Base-by-base conservation (phyloP, 257 asterid genomes). In the Solanum appendiculatum region DNA sequence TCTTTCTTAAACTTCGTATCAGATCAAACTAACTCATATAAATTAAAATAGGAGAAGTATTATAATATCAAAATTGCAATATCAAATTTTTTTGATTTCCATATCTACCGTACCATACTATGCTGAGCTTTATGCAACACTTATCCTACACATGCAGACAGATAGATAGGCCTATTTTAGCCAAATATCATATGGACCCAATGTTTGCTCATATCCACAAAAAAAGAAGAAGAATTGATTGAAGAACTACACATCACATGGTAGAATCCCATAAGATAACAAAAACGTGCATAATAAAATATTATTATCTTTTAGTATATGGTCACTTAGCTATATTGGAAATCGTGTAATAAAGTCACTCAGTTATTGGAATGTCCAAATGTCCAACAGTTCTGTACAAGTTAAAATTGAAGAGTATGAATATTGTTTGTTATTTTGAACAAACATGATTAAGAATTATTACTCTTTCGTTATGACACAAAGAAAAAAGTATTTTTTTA, bases 41-140 rank as follows among this genome's bases (percentile, higher is more conserved):
- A 20, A 1, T 18, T 18, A 54, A 54, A 54, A 6, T 1, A 0
- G 0, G 1, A 1, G 7, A 54, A 54, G 0, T 54, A 54, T 54
- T 54, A 20, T 58, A 58, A 58, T 21, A 23, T 58, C 2, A 0
- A 54, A 54, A 20, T 54, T 0, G 5, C 11, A 2, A 54, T 20
- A 54, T 54, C 7, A 9, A 58, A 58, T 9, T 0, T 0, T 0
- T 21, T 58, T 58, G 0, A 60, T 23, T 23, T 60, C 6, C 1
- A 23, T 9, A 60, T 60, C 31, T 58, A 58, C 3, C 27, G 3
- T 56, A 20, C n/a, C 64, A 21, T 56, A 8, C 66, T 9, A 21
- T 54, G 25, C 20, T 54, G 25, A 54, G 25, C 64, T 20, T 54
- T 54, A 21, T 56, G 3, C 33, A n/a, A 5, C 16, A 78, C 84